Evolutionary conservation across 805 yeast genomes (phyloP).

Genomic region (Torulaspora franciscae): DNA sequence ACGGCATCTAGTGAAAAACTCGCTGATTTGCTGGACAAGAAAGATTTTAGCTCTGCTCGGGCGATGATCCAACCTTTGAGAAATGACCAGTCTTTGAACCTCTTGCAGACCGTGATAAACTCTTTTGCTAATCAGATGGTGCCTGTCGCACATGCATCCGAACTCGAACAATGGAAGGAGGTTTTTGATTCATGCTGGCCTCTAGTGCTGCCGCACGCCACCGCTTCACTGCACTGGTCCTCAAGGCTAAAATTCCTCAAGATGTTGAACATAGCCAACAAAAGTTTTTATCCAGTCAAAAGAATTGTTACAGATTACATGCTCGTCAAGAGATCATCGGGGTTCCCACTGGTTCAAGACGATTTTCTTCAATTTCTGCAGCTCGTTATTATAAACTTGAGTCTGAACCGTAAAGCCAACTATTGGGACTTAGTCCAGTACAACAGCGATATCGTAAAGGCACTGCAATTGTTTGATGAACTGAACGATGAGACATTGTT

Average conservation of each 20-base stretch:
- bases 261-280: constrained; percentile 16
- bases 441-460: constrained; percentile 13
- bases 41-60: constrained; percentile 16
- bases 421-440: constrained; percentile 16
- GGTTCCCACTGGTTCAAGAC: constrained; percentile 13
- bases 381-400: constrained; percentile 8
- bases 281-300: constrained; percentile 7
- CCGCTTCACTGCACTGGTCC: constrained; percentile 20
- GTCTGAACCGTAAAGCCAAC: constrained; percentile 4
- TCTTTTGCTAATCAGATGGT: constrained; percentile 9
- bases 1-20: constrained; percentile 5
- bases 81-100: constrained; percentile 2
- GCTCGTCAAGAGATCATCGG: constrained; percentile 18
- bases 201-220: constrained; percentile 10
- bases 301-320: constrained; percentile 22
- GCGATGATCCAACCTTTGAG: not conserved
- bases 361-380: constrained; percentile 23
- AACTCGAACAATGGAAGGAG: constrained; percentile 15
- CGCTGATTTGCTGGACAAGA: constrained; percentile 7
- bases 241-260: constrained; percentile 19
- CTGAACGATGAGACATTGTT: constrained; percentile 10
- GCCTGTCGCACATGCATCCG: constrained; percentile 2
- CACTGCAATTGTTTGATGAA: constrained; percentile 15
- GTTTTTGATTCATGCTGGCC: constrained; percentile 28
- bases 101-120: constrained; percentile 9